Percentiles rank a stretch among this genome's conserved stretches.
Conservation (phyloP, 1,284 basidiomycete genomes). For the Pisolithus thermaeus region DNA sequence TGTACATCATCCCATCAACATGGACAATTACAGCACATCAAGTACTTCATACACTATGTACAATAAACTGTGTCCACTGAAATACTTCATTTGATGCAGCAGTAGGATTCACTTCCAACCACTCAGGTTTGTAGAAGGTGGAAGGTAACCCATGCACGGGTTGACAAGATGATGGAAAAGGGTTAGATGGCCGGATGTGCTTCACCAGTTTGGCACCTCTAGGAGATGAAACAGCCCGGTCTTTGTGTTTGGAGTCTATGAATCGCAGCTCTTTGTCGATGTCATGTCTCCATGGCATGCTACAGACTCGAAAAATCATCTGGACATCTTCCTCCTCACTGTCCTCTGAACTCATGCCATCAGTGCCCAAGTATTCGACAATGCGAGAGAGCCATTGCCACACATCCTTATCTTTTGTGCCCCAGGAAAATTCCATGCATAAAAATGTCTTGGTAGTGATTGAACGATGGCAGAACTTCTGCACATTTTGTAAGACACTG, state of each 20-base stretch:
- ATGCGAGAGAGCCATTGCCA: constrained; percentile 5
- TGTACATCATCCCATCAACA: too few relatives aligned
- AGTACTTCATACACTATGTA: not conserved
- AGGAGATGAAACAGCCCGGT: not conserved
- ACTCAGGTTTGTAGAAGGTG: not conserved
- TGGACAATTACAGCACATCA: too few relatives aligned
- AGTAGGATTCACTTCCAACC: not conserved
- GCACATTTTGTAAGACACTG: not conserved
- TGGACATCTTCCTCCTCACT: constrained; percentile 6
- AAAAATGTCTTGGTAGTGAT: not conserved
- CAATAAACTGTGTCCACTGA: not conserved
- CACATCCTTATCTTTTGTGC: not conserved
- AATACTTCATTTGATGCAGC: not conserved
- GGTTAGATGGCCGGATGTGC: not conserved
- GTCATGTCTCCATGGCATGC: constrained; percentile 6
- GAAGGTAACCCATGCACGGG: not conserved
- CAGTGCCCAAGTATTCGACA: constrained; percentile 2
- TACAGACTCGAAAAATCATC: not conserved
- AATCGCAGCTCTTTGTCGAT: constrained; percentile 7
- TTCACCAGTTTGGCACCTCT: not conserved
- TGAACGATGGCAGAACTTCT: not conserved
- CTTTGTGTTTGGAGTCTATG: constrained; percentile 1
- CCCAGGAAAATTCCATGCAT: too few relatives aligned
- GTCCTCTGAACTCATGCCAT: constrained; percentile 11
- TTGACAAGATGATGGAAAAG: not conserved